Evolutionary conservation across 2,329 filamentous ascomycete genomes (phyloP), one percentile per base, ranked within the genome.

Genomic region (Gremmenia infestans): DNA sequence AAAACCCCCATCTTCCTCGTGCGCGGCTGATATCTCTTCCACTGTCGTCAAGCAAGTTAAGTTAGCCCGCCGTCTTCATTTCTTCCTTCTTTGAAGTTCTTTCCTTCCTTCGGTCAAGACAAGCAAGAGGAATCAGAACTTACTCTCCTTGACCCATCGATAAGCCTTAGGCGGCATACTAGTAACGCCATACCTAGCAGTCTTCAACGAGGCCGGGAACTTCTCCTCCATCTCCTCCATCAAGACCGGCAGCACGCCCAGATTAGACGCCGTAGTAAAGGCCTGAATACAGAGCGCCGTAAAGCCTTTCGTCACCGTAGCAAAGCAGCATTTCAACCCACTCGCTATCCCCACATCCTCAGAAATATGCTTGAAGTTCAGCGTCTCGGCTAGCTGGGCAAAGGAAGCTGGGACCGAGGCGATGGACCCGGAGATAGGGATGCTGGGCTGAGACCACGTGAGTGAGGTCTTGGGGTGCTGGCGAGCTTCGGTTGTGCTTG

Each of bases 111-210:
- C 23, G 17, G 43, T n/a, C 15, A 36, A 37, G 37, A 43, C 2
- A 32, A 22, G 25, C n/a, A 36, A 11, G 32, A 15, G 39, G 8
- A 46, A 5, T 1, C 1, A 43, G n/a, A 25, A 54, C 55, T 22
- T 54, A 57, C 55, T 91, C 74, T 91, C 88, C 36, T 78, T 75
- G 0, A 89, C 84, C 87, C 88, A 92, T 11, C 88, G 76, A 69
- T 91, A 91, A 17, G 88, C 88, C 72, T 91, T 92, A 7, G 83
- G 82, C 23, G 86, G 78, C 80, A 91, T 88, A 81, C 78, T 73
- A 4, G 79, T 73, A 8, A 89, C 73, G 2, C 78, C 73, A 35
- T 68, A 74, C 63, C 81, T 77, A 0, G 77, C 81, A 50, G 71
- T 67, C 25, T 72, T 68, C 14, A 76, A 74, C 37, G 75, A 71